These are phyloP conservation scores for Mortierella sp. DNA, from an alignment of 371 early-diverging fungal genomes.

Conservation along the genomic window DNA sequence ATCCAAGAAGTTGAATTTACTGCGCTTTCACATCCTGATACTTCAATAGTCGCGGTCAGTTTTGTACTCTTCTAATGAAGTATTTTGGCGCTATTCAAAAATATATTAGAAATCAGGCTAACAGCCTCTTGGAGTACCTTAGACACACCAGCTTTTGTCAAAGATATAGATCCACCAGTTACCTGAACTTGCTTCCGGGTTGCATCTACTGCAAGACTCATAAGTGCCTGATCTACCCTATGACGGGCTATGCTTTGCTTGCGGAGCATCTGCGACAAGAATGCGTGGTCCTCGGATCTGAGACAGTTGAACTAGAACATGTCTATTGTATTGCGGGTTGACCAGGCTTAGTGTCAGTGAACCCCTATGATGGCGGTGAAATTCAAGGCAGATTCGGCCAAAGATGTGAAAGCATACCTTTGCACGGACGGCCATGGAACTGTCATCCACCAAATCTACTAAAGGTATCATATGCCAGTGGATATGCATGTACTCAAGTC, in stretches of 20 bases:
- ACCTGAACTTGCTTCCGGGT: slow-evolving; percentile 50
- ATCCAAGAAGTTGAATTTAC: slow-evolving; percentile 71
- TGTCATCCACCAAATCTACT: slow-evolving; percentile 80
- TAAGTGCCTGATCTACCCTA: slow-evolving; percentile 33
- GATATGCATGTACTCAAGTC: slow-evolving; percentile 59
- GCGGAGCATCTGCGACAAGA: slow-evolving; percentile 77
- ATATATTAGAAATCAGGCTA: neutral
- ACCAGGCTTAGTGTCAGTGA: neutral
- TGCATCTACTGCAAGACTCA: slow-evolving; percentile 45
- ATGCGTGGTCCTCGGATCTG: slow-evolving; percentile 63
- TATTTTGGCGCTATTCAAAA: neutral
- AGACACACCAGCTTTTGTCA: neutral
- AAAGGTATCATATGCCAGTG: slow-evolving; percentile 82
- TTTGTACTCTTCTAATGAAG: slow-evolving; percentile 33
- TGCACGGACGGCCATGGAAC: slow-evolving; percentile 70
- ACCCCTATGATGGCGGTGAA: neutral
- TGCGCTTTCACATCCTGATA: slow-evolving; percentile 74
- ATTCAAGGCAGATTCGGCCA: neutral
- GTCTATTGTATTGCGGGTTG: slow-evolving; percentile 51
- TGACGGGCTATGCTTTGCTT: slow-evolving; percentile 79
- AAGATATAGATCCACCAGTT: neutral
- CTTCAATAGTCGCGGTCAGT: slow-evolving; percentile 67
- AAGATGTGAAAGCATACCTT: slow-evolving; percentile 35
- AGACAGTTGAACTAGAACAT: slow-evolving; percentile 70
- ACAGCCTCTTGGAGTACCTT: neutral